phyloP scores from a whole-genome alignment of 805 yeast species.

The Candida maesae region DNA sequence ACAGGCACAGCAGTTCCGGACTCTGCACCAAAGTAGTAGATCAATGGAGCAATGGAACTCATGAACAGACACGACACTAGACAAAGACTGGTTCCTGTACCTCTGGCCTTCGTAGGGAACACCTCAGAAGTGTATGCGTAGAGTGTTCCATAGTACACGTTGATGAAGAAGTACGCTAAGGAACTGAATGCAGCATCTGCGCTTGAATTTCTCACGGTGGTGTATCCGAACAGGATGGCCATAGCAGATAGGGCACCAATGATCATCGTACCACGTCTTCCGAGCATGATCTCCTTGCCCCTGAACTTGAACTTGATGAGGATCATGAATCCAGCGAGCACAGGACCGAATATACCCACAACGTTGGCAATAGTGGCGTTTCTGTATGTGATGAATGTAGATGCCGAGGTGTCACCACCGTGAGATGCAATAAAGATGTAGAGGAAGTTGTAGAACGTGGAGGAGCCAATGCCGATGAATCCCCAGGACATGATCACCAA shows the following conservation, averaged over 20 bases:
- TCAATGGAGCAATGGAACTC: constrained; percentile 57
- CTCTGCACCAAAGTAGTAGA: constrained; percentile 42
- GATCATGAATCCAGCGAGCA: constrained; percentile 39
- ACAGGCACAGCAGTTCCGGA: constrained; percentile 55
- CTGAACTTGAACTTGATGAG: constrained; percentile 14
- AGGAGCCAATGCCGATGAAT: constrained; percentile 50
- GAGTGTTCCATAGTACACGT: constrained; percentile 53
- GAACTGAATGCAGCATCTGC: constrained; percentile 49
- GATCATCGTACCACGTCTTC: constrained; percentile 55
- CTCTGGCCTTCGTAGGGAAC: constrained; percentile 48
- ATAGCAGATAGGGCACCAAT: constrained; percentile 51
- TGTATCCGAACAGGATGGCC: constrained; percentile 57
- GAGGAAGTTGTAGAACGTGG: constrained; percentile 49
- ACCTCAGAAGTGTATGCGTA: constrained; percentile 68
- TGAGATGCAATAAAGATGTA: constrained; percentile 47
- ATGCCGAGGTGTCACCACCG: constrained; percentile 44
- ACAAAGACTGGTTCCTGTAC: constrained; percentile 59
- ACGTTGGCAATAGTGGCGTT: constrained; percentile 44
- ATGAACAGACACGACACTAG: constrained; percentile 48
- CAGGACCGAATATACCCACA: constrained; percentile 45
- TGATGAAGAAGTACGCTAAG: constrained; percentile 44
- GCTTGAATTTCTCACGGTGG: constrained; percentile 50
- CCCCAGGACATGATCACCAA: constrained; percentile 50
- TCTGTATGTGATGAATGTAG: constrained; percentile 40
- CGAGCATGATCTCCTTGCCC: constrained; percentile 29